phyloP scores from a whole-genome alignment of 2,329 filamentous ascomycete species.

The Endocalyx cinctus region DNA sequence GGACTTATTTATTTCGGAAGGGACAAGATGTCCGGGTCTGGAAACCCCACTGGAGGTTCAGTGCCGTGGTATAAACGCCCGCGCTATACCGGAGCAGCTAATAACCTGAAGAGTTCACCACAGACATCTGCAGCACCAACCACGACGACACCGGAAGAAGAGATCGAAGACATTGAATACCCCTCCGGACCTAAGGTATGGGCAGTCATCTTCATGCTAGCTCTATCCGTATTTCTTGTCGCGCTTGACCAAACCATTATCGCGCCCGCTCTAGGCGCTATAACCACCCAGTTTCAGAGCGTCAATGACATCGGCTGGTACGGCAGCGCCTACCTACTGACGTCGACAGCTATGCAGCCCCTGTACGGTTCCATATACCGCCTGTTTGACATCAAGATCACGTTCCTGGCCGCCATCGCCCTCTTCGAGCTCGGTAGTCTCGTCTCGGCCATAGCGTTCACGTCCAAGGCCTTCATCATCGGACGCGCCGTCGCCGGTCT shows the following conservation, averaged over 20 bases:
- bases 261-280: constrained; percentile 17
- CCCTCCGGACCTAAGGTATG: constrained; percentile 13
- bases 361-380: constrained; percentile 28
- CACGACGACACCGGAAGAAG: constrained; percentile 1
- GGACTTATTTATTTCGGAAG: too few relatives aligned
- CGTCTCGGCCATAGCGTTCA: constrained; percentile 30
- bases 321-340: constrained; percentile 22
- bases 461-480: constrained; percentile 30
- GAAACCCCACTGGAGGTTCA: too few relatives aligned
- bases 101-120: too few relatives aligned
- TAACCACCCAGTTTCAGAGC: constrained; percentile 23
- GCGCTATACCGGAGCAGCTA: too few relatives aligned
- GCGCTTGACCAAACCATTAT: constrained; percentile 19
- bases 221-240: constrained; percentile 16
- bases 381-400: constrained; percentile 23
- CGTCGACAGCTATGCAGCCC: constrained; percentile 13
- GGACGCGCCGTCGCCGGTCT: constrained; percentile 33
- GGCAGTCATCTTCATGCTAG: constrained; percentile 14
- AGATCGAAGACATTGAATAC: constrained; percentile 10
- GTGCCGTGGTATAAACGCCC: too few relatives aligned
- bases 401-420: constrained; percentile 23
- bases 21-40: too few relatives aligned
- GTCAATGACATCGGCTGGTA: constrained; percentile 25
- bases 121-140: neutral
- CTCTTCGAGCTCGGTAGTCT: constrained; percentile 29